Percentiles rank a stretch among this genome's conserved stretches.
These are phyloP conservation scores for Sporothrix variecibatus DNA, from an alignment of 2,329 filamentous ascomycete species.

Conservation along the genomic window DNA sequence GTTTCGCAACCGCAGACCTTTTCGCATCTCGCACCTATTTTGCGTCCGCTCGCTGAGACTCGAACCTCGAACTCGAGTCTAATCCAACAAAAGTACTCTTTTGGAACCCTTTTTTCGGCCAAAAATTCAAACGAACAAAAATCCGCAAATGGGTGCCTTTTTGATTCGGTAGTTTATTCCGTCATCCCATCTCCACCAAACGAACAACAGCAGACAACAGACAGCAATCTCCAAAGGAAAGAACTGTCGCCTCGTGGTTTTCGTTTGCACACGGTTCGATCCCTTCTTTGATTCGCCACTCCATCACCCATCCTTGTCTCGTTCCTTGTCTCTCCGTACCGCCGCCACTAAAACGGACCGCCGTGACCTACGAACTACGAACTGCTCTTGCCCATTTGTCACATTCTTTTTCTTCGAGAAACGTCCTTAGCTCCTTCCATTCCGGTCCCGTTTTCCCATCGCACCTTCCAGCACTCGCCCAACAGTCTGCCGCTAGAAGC, in stretches of 20 bases:
- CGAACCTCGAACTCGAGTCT: neutral
- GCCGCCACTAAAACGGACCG: constrained; percentile 7
- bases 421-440: constrained; percentile 8
- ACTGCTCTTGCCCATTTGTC: neutral
- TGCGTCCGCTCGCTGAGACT: neutral
- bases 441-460: constrained; percentile 6
- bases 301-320: neutral
- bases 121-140: constrained; percentile 3
- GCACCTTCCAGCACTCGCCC: constrained; percentile 1
- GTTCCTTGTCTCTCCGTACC: neutral
- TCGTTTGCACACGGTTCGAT: neutral
- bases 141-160: constrained; percentile 15
- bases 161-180: neutral
- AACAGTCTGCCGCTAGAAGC: neutral
- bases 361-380: neutral
- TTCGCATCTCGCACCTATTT: neutral
- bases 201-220: neutral
- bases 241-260: constrained; percentile 16
- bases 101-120: neutral
- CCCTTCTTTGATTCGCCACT: constrained; percentile 5
- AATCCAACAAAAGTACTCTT: neutral
- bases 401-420: constrained; percentile 15
- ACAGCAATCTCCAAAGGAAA: neutral
- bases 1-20: neutral
- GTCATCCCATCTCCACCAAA: neutral